Base-by-base conservation (phyloP, 108 stramenopile species). In the Poteriospumella lacustris region DNA sequence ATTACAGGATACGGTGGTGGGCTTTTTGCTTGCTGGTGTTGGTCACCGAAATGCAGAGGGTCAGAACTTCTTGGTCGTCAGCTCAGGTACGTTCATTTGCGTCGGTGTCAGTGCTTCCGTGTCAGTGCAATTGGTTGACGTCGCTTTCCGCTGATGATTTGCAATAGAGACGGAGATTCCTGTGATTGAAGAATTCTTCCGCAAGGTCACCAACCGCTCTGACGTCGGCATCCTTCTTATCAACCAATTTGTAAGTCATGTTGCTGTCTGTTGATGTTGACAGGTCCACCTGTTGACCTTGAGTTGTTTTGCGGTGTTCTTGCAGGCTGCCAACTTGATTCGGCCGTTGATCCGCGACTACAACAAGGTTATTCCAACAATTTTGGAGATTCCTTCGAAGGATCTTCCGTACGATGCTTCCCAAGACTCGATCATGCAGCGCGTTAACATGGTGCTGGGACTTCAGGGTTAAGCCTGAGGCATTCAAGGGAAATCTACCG, bases 351-450 rank as follows among this genome's bases (percentile, higher is more conserved):
- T 98, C 68, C 92, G 93, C 75, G 91, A 92, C 84, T 98, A 98
- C 88, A 87, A 91, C 64, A 89, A 91, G 68, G 93, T 92, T 34
- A 95, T 98, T 84, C 97, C 97, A 1, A 98, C 97, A 19, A 91
- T 98, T 39, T 89, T 98, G 78, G 97, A 98, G 79, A 98, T 98
- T 77, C 97, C 97, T 33, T 90, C 89, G 69, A 98, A 98, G 60
- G 86, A 83, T 36, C 76, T 93, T 84, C 96, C 94, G 68, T 97
- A 97, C 76, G 95, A 98, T 80, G 94, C 97, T 1, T 90, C 92
- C 80, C 93, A 98, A 86, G 97, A 98, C 90, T 95, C 92, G 83
- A 96, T 98, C 79, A 96, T 98, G 94, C 95, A 96, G 88, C 88
- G 95, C 70, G 95, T 98, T 80, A 94, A 94, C 84, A 91, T 95